Evolutionary conservation across 306 rosid genomes (phyloP).

Genomic region (Cyamopsis tetragonoloba): DNA sequence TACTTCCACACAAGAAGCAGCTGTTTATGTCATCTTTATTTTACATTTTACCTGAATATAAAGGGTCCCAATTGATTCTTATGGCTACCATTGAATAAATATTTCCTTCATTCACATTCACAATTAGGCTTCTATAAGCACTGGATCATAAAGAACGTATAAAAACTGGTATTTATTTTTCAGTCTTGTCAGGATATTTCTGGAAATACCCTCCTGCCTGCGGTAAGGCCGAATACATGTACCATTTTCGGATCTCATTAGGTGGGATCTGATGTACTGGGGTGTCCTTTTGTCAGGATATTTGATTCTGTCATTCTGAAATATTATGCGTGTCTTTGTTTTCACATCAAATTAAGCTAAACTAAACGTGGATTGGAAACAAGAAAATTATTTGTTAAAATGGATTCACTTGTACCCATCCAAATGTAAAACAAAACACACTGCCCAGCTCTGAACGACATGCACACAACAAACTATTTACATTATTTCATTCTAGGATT

Average conservation of each 20-base stretch:
- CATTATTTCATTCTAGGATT: not conserved
- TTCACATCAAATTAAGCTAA: no score
- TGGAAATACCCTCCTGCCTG: no score
- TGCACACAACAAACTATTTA: not conserved
- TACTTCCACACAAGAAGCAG: not conserved
- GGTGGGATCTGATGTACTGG: no score
- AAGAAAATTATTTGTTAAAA: no score
- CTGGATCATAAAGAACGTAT: not conserved
- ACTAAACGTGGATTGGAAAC: no score
- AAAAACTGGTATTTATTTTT: not conserved
- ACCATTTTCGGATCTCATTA: no score
- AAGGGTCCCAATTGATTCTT: not conserved
- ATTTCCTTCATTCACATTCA: not conserved
- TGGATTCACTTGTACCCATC: no score
- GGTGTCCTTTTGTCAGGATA: not conserved
- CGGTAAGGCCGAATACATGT: no score
- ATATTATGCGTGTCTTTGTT: no score
- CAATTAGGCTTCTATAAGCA: constrained; percentile 14
- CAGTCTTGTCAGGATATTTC: not conserved
- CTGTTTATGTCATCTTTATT: constrained; percentile 3
- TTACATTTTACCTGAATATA: not conserved
- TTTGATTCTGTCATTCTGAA: not conserved
- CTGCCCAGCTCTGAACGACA: no score
- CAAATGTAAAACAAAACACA: no score
- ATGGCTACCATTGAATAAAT: not conserved